Conservation (phyloP, 2,329 filamentous ascomycete species). For the Onygena corvina region DNA sequence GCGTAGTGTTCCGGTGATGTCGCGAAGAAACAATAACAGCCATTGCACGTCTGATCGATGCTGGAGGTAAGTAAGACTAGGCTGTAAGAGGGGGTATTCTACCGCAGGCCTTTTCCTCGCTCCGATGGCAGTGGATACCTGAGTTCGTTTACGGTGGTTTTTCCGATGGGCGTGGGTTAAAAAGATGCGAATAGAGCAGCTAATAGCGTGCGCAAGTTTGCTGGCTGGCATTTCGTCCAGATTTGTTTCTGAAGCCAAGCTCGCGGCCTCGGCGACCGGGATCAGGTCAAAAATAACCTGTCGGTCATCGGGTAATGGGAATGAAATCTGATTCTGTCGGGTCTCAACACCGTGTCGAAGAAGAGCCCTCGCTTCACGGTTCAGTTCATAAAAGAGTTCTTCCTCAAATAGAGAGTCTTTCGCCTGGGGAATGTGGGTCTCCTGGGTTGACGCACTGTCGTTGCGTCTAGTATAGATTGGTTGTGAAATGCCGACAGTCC, state of each 20-base stretch:
- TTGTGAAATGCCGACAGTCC: conserved; percentile 45
- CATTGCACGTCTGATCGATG: conserved; percentile 33
- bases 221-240: conserved; percentile 19
- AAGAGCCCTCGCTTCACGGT: conserved; percentile 64
- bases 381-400: conserved; percentile 83
- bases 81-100: conserved; percentile 48
- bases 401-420: conserved; percentile 46
- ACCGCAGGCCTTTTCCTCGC: conserved; percentile 39
- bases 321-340: conserved; percentile 46
- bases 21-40: conserved; percentile 25
- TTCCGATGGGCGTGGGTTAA: conserved; percentile 68
- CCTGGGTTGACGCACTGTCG: conserved; percentile 21
- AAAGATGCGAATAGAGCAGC: conserved; percentile 59
- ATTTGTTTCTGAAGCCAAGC: conserved; percentile 19
- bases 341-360: conserved; percentile 58
- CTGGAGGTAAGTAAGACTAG: conserved; percentile 43
- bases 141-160: conserved; percentile 55
- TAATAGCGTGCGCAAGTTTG: conserved; percentile 52
- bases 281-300: conserved; percentile 58
- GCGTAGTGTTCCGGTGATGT: conserved; percentile 23
- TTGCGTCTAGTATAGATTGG: conserved; percentile 15
- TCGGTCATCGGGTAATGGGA: conserved; percentile 42
- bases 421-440: conserved; percentile 29
- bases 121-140: conserved; percentile 47
- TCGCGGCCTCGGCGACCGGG: conserved; percentile 31